Conservation (phyloP, 2,329 filamentous ascomycete species). For the Chrysoporthe austroafricana region DNA sequence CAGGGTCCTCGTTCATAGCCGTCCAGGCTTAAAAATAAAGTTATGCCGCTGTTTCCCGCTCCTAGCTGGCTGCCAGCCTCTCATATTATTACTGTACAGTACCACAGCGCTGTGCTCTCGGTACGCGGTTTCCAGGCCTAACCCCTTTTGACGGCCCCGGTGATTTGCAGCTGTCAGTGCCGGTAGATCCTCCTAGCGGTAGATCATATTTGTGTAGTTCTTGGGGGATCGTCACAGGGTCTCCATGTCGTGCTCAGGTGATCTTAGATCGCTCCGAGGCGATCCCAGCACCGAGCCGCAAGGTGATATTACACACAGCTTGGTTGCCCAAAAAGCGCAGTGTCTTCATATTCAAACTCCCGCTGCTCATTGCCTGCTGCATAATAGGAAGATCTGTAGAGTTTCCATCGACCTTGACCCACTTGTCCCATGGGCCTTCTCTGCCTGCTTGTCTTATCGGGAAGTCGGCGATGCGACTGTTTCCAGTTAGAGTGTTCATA, state of each 20-base stretch:
- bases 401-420: background rate
- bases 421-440: background rate
- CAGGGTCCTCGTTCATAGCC: background rate
- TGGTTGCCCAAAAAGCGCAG: background rate
- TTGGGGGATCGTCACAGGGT: conserved; percentile 9
- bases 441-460: conserved; percentile 5
- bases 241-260: conserved; percentile 2
- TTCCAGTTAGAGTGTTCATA: conserved; percentile 6
- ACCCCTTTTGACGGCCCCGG: background rate
- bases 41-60: conserved; percentile 3
- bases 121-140: background rate
- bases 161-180: conserved; percentile 7
- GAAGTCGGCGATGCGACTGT: conserved; percentile 4
- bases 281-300: conserved; percentile 4
- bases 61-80: background rate
- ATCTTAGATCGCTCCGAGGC: conserved; percentile 1
- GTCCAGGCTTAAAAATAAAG: background rate
- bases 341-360: background rate
- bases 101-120: background rate
- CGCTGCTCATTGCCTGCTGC: background rate
- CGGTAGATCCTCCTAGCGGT: conserved; percentile 6
- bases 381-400: background rate
- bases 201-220: background rate
- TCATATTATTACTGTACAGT: background rate
- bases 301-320: background rate